Percentiles rank a stretch among this genome's conserved stretches.
These are phyloP conservation scores for Pezicula carpinea DNA, from an alignment of 2,329 filamentous ascomycete species.

Conservation along the genomic window DNA sequence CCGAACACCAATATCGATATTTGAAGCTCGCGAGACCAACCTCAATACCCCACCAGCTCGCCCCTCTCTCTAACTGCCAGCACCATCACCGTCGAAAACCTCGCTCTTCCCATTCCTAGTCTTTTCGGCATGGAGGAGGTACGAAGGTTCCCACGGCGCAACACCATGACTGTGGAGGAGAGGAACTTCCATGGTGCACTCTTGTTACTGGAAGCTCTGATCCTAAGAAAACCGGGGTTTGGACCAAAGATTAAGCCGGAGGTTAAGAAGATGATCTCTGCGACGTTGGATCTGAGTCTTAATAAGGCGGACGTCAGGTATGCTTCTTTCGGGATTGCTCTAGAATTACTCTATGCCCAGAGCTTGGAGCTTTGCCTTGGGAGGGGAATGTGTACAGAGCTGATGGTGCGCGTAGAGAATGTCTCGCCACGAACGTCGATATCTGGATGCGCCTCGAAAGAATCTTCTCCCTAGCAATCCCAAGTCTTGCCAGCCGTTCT, in stretches of 20 bases:
- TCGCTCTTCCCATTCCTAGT: neutral
- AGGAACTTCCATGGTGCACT: slow-evolving; percentile 56
- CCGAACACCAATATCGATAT: neutral
- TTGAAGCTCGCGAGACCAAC: neutral
- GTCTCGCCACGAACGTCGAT: slow-evolving; percentile 56
- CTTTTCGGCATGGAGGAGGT: neutral
- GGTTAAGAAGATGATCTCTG: slow-evolving; percentile 52
- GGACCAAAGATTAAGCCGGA: slow-evolving; percentile 50
- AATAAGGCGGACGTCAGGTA: slow-evolving; percentile 56
- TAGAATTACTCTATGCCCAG: no score
- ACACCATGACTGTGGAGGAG: slow-evolving; percentile 54
- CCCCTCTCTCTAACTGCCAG: neutral
- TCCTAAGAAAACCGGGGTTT: slow-evolving; percentile 51
- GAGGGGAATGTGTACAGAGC: neutral
- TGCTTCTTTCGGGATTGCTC: slow-evolving; percentile 12
- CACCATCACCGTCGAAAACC: neutral
- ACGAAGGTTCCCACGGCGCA: slow-evolving; percentile 9
- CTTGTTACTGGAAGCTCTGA: slow-evolving; percentile 58
- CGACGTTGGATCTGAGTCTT: slow-evolving; percentile 58
- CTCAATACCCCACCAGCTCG: neutral
- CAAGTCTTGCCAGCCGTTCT: slow-evolving; percentile 54
- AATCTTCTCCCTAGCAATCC: slow-evolving; percentile 57
- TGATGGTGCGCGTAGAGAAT: slow-evolving; percentile 39
- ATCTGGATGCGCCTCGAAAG: slow-evolving; percentile 62
- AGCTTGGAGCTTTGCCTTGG: neutral